These are phyloP conservation scores for Aspergillus fijiensis DNA, from an alignment of 2,329 filamentous ascomycete genomes.

Conservation along the genomic window DNA sequence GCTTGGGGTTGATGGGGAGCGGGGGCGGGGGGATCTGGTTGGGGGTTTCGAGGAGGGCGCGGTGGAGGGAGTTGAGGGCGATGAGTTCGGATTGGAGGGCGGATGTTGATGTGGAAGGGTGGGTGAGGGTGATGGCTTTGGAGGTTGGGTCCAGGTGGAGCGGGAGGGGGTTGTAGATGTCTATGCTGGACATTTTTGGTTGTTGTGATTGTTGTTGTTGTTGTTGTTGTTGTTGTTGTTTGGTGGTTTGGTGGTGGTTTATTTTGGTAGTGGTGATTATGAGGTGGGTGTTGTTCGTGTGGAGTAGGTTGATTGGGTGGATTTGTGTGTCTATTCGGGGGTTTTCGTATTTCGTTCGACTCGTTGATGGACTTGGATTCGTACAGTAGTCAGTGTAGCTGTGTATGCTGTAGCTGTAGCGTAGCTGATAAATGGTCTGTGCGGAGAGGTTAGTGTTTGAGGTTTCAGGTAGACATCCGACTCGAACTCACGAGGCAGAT, in stretches of 20 bases:
- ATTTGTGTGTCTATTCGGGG: too few species aligned
- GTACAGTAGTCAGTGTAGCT: not conserved
- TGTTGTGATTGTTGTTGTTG: not conserved
- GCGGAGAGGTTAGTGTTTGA: conserved; percentile 1
- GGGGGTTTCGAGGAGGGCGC: conserved; percentile 63
- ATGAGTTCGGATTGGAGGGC: conserved; percentile 65
- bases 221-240: not conserved
- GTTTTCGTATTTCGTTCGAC: not conserved
- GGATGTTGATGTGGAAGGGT: conserved; percentile 45
- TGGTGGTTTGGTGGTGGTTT: not conserved
- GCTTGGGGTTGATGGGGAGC: conserved; percentile 88
- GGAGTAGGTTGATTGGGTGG: not conserved
- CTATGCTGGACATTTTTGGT: conserved; percentile 32
- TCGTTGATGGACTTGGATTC: not conserved
- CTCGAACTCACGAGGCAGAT: not conserved
- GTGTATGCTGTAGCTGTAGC: not conserved
- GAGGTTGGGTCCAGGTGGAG: conserved; percentile 77
- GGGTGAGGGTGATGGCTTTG: conserved; percentile 65
- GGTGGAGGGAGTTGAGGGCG: conserved; percentile 77
- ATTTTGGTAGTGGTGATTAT: not conserved
- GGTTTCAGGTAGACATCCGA: not conserved
- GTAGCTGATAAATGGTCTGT: not conserved
- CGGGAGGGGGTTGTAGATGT: conserved; percentile 73
- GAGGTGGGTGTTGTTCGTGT: not conserved
- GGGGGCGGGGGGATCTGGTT: conserved; percentile 74